phyloP scores from a whole-genome alignment of 2,329 filamentous ascomycete genomes.

The Blumeria hordei region DNA sequence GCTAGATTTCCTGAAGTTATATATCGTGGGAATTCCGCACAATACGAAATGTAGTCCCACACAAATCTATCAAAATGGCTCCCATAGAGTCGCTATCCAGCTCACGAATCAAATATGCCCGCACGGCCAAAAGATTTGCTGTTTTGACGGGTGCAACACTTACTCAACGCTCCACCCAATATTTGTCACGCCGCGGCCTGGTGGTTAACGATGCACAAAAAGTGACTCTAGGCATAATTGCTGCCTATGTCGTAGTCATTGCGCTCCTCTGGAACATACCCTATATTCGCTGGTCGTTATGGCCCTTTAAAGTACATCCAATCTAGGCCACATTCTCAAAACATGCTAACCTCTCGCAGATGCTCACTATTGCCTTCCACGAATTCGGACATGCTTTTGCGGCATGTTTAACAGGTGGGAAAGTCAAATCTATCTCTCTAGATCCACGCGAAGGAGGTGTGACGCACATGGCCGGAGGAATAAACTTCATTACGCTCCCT shows the following conservation, averaged over 20 bases:
- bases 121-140: conserved; percentile 2
- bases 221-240: conserved; percentile 48
- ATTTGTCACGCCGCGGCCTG: conserved; percentile 7
- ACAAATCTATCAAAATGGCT: too few relatives aligned
- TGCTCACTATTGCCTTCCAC: conserved; percentile 67
- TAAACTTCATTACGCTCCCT: conserved; percentile 44
- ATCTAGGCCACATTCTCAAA: neutral
- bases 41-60: too few relatives aligned
- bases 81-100: neutral
- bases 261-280: conserved; percentile 60
- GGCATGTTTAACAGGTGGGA: conserved; percentile 46
- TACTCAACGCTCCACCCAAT: conserved; percentile 4
- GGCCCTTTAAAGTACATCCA: conserved; percentile 49
- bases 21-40: too few relatives aligned
- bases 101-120: neutral
- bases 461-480: conserved; percentile 53
- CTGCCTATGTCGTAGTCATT: conserved; percentile 46
- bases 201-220: conserved; percentile 36
- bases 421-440: conserved; percentile 48
- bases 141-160: conserved; percentile 6
- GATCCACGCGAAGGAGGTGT: conserved; percentile 57
- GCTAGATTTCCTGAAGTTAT: too few relatives aligned
- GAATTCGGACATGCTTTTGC: conserved; percentile 56
- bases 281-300: conserved; percentile 48
- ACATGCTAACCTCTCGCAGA: conserved; percentile 13